phyloP scores from a whole-genome alignment of 192 early-diverging fungal species.

The Linnemannia schmuckeri region DNA sequence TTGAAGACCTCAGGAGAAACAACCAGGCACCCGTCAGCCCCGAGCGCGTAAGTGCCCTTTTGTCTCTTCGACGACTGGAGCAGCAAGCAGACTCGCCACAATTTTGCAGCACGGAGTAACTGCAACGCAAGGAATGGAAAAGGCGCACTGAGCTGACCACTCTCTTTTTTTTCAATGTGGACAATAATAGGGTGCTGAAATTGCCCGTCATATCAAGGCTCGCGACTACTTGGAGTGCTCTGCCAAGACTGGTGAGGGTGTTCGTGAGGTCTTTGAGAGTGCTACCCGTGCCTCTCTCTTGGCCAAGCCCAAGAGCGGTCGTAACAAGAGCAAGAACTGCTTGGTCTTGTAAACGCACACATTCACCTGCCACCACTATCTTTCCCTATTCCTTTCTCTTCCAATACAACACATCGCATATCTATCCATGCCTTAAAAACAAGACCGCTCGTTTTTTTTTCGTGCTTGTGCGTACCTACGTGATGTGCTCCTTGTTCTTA shows the following conservation, averaged over 20 bases:
- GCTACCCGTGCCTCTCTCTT: slow-evolving; percentile 85
- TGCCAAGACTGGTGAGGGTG: slow-evolving; percentile 84
- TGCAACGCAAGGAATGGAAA: background rate
- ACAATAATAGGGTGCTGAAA: slow-evolving; percentile 70
- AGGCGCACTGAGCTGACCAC: background rate
- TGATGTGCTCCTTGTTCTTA: background rate
- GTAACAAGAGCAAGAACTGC: slow-evolving; percentile 29
- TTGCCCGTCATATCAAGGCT: slow-evolving; percentile 88
- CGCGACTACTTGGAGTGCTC: slow-evolving; percentile 93
- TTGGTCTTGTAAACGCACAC: slow-evolving; percentile 37
- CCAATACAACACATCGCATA: slow-evolving; percentile 1
- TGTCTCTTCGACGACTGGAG: background rate
- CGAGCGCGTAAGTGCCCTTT: slow-evolving; percentile 70
- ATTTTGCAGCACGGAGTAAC: no score
- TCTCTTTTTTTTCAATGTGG: background rate
- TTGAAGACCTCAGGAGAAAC: slow-evolving; percentile 83
- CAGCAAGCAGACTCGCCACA: background rate
- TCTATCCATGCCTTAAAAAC: background rate
- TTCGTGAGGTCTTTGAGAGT: slow-evolving; percentile 89
- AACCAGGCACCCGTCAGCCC: slow-evolving; percentile 80
- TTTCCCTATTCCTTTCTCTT: background rate
- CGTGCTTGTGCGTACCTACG: background rate
- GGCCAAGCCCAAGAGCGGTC: slow-evolving; percentile 37
- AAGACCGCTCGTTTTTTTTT: background rate
- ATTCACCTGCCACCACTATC: background rate